Percentiles rank a stretch among this genome's conserved stretches.
These are phyloP conservation scores for Globisporangium radiosum DNA, from an alignment of 352 stramenopile species.

Conservation along the genomic window DNA sequence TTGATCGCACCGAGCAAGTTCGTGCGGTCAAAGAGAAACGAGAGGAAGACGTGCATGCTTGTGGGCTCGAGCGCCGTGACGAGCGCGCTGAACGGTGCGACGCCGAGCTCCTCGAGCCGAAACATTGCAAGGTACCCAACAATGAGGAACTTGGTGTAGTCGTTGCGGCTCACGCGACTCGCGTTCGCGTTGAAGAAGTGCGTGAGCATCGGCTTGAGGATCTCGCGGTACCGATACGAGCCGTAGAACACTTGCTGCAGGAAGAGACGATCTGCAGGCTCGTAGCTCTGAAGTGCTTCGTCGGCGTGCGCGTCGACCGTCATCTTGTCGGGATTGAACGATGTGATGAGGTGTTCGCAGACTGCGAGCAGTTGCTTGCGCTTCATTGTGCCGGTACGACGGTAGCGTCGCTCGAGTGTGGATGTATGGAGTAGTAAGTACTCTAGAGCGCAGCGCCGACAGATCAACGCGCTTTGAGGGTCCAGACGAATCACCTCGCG, in stretches of 20 bases:
- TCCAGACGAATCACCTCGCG: too few species aligned
- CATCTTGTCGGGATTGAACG: conserved; percentile 64
- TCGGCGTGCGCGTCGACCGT: conserved; percentile 74
- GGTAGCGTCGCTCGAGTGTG: too few species aligned
- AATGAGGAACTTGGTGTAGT: conserved; percentile 91
- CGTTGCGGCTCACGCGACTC: conserved; percentile 63
- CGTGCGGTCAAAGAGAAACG: conserved; percentile 73
- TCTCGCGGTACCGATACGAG: conserved; percentile 82
- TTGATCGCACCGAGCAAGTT: conserved; percentile 66
- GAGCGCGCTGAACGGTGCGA: conserved; percentile 51
- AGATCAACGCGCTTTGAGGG: too few species aligned
- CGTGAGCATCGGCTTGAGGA: conserved; percentile 68
- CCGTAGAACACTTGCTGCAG: conserved; percentile 89
- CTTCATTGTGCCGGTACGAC: conserved; percentile 40
- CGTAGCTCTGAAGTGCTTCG: conserved; percentile 38
- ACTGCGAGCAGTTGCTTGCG: conserved; percentile 59
- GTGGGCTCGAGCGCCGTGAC: conserved; percentile 63
- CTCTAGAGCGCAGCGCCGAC: too few species aligned
- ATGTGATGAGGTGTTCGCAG: conserved; percentile 72
- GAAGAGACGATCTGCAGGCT: conserved; percentile 53
- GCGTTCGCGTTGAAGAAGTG: conserved; percentile 83
- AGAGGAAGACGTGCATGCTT: conserved; percentile 84
- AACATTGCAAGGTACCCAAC: conserved; percentile 87
- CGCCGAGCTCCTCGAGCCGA: conserved; percentile 82
- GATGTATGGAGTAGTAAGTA: too few species aligned